Base-by-base conservation (phyloP, 2,329 filamentous ascomycete species). In the Fusarium robinianum region DNA sequence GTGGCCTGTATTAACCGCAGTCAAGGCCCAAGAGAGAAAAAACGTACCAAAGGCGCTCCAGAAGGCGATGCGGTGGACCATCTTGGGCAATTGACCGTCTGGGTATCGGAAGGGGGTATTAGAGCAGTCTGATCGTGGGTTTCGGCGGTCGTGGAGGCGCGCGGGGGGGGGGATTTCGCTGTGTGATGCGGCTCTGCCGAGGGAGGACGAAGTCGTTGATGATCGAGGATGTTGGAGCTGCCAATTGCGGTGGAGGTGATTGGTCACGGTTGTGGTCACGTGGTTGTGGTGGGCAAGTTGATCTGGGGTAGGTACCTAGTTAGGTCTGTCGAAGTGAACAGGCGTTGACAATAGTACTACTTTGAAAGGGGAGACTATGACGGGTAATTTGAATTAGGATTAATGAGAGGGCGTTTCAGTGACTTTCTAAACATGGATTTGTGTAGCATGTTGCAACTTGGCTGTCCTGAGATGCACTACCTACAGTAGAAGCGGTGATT, bases 21-120 rank as follows among this genome's bases (percentile, higher is more conserved):
- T n/a, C n/a, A n/a, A n/a, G n/a, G n/a, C n/a, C n/a, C n/a, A n/a
- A n/a, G n/a, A 21, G 30, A 24, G 36, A 31, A 10, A 32, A 30
- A 29, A 46, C 40, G 49, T 76, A 96, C 92, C 92, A 82, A 96
- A 95, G 78, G 87, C 87, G 72, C 81, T 79, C 88, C 88, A 92
- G 79, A 92, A 90, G 69, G 90, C 75, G 69, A 90, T 77, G 67
- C 81, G 78, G 72, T 74, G 71, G 53, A 82, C 78, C 79, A 83
- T 83, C 60, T 60, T 75, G 68, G 58, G 55, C 59, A 62, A 62
- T 63, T 60, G 54, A 38, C 52, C 42, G 51, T 58, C 53, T 37
- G 45, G 25, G 37, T 33, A 30, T 56, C 49, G 46, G 39, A 19
- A 36, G 29, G 49, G 9, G 31, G 18, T 32, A 41, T 18, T 49